These are phyloP conservation scores for Verticillium dahliae DNA, from an alignment of 2,329 filamentous ascomycete genomes.

Conservation along the genomic window DNA sequence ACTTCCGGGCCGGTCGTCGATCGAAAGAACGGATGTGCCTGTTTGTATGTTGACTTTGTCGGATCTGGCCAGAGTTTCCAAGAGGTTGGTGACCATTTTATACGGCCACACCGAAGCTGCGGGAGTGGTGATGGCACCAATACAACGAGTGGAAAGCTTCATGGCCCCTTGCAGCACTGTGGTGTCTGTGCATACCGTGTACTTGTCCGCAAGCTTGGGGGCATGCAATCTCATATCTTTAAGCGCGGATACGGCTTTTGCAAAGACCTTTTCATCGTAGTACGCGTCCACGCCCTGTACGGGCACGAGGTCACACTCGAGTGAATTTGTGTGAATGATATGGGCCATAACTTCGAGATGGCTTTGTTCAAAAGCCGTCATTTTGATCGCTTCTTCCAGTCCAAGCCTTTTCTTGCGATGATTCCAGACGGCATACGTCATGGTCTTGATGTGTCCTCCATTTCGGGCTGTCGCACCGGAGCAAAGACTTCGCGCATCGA, in stretches of 20 bases:
- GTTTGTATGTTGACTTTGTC: constrained; percentile 14
- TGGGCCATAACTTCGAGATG: constrained; percentile 5
- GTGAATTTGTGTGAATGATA: not conserved
- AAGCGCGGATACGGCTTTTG: constrained; percentile 9
- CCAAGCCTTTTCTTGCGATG: constrained; percentile 8
- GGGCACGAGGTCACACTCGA: constrained; percentile 9
- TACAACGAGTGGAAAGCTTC: constrained; percentile 5
- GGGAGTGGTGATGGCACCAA: constrained; percentile 10
- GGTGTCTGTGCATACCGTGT: constrained; percentile 7
- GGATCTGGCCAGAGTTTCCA: not conserved
- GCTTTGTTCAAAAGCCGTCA: constrained; percentile 7
- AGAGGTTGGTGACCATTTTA: constrained; percentile 12
- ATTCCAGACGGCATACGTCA: constrained; percentile 7
- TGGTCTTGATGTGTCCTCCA: constrained; percentile 12
- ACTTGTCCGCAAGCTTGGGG: constrained; percentile 6
- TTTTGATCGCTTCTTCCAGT: constrained; percentile 6
- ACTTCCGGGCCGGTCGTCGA: constrained; percentile 3
- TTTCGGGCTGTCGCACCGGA: constrained; percentile 1
- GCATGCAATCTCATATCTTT: constrained; percentile 10
- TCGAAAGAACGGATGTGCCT: constrained; percentile 9
- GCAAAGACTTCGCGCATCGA: constrained; percentile 14
- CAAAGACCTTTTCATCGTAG: constrained; percentile 3
- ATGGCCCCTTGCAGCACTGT: constrained; percentile 3
- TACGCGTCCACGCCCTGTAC: not conserved
- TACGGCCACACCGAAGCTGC: constrained; percentile 17